A percentile compares a stretch with the other conserved stretches of the same genome.
phyloP scores from a whole-genome alignment of 352 stramenopile genomes.

The Phytophthora europaea region DNA sequence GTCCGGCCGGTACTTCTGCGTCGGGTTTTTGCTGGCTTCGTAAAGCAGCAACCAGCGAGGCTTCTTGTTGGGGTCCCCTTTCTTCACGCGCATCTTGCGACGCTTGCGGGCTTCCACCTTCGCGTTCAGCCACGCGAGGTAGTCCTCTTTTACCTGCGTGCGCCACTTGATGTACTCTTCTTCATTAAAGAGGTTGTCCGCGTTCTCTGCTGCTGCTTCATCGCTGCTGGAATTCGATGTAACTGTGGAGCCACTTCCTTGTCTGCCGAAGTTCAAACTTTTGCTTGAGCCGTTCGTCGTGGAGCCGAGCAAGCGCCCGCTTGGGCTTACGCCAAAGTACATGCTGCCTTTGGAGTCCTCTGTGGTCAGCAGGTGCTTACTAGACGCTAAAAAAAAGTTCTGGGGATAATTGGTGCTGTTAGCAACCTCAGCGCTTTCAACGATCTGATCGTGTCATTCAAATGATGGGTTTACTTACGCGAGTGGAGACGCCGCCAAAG shows the following conservation, averaged over 20 bases:
- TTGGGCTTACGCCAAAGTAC: slow-evolving; percentile 36
- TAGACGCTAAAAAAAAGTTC: slow-evolving; percentile 62
- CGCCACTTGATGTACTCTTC: slow-evolving; percentile 72
- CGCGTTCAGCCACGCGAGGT: slow-evolving; percentile 73
- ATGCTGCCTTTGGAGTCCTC: slow-evolving; percentile 42
- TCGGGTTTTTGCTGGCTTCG: slow-evolving; percentile 61
- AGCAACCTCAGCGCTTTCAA: background rate
- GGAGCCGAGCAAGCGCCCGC: slow-evolving; percentile 34
- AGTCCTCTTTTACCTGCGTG: slow-evolving; percentile 81
- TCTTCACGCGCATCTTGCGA: slow-evolving; percentile 54
- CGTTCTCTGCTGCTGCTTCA: background rate
- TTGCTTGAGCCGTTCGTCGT: slow-evolving; percentile 29
- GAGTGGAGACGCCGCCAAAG: slow-evolving; percentile 56
- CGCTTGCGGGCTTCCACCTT: slow-evolving; percentile 65
- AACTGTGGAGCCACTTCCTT: slow-evolving; percentile 24
- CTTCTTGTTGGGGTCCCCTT: slow-evolving; percentile 63
- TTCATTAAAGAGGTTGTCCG: slow-evolving; percentile 52
- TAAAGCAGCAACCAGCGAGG: slow-evolving; percentile 78
- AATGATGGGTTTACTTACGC: slow-evolving; percentile 32
- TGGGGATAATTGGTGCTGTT: slow-evolving; percentile 7
- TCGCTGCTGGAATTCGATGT: slow-evolving; percentile 18
- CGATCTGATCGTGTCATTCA: background rate
- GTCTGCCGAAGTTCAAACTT: slow-evolving; percentile 25
- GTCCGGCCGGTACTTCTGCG: slow-evolving; percentile 45
- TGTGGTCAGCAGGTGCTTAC: slow-evolving; percentile 49